phyloP scores from a whole-genome alignment of 1,284 basidiomycete genomes.

The Ceraceosorus guamensis region DNA sequence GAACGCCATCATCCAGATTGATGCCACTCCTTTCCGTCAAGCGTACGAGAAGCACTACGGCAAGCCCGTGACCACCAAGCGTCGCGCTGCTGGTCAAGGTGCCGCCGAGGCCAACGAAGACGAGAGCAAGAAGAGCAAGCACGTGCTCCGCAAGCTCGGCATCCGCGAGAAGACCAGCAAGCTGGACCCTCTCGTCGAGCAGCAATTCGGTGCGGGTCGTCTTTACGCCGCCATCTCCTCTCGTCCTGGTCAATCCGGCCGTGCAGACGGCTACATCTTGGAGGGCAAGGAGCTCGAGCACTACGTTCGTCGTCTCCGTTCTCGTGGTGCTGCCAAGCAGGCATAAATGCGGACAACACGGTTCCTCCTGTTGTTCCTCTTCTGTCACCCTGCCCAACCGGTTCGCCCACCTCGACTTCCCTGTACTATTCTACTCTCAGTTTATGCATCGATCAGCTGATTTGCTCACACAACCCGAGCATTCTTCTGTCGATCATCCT shows the following conservation, averaged over 20 bases:
- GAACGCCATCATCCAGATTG: conserved; percentile 47
- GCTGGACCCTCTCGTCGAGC: conserved; percentile 46
- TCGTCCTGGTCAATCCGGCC: conserved; percentile 45
- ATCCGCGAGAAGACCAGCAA: conserved; percentile 39
- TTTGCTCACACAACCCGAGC: too few species aligned
- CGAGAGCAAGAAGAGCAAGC: conserved; percentile 38
- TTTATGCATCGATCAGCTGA: too few species aligned
- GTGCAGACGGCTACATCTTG: conserved; percentile 47
- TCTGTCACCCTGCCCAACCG: too few species aligned
- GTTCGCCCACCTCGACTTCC: too few species aligned
- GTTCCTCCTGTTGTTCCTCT: too few species aligned
- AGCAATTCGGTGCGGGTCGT: conserved; percentile 47
- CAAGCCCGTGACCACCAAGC: conserved; percentile 46
- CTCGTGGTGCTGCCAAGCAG: conserved; percentile 10
- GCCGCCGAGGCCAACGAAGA: conserved; percentile 24
- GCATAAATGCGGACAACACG: conserved; percentile 7
- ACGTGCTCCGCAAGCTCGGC: conserved; percentile 37
- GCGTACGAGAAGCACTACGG: conserved; percentile 50
- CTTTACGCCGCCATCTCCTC: conserved; percentile 45
- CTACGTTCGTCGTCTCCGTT: conserved; percentile 43
- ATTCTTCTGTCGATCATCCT: too few species aligned
- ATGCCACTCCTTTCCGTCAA: conserved; percentile 48
- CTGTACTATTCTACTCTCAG: too few species aligned
- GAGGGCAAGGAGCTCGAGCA: conserved; percentile 48
- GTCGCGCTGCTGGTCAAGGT: conserved; percentile 38